Evolutionary conservation across 139 green algal genomes (phyloP).

Genomic region (Nannochloris sp.): DNA sequence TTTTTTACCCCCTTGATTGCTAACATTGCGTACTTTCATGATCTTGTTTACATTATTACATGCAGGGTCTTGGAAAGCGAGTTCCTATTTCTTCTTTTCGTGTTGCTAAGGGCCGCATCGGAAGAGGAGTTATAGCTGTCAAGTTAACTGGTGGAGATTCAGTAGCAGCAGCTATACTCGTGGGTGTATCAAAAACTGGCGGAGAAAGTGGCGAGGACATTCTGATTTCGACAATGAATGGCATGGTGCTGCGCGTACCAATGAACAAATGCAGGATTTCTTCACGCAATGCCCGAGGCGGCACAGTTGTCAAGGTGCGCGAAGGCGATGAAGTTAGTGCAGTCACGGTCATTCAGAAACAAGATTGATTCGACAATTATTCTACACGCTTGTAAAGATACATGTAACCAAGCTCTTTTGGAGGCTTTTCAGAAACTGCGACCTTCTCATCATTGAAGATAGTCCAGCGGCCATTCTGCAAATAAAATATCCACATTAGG

Average conservation of each 20-base stretch:
- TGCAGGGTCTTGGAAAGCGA: conserved; percentile 30
- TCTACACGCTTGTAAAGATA: conserved; percentile 75
- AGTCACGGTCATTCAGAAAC: conserved; percentile 15
- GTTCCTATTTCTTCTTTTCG: conserved; percentile 30
- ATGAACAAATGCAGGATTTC: conserved; percentile 7
- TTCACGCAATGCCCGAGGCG: conserved; percentile 19
- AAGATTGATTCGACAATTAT: background rate
- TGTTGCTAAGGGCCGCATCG: conserved; percentile 12
- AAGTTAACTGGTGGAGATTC: conserved; percentile 27
- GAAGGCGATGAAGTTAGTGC: conserved; percentile 34
- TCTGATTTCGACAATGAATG: conserved; percentile 41
- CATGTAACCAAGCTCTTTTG: conserved; percentile 86
- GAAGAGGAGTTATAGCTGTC: conserved; percentile 18
- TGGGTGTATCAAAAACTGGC: background rate
- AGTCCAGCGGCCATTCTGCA: conserved; percentile 63
- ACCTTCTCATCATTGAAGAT: conserved; percentile 99
- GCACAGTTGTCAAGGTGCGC: conserved; percentile 23
- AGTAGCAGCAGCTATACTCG: conserved; percentile 28
- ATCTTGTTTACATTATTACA: conserved; percentile 26
- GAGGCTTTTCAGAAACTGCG: conserved; percentile 67
- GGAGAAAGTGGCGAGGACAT: conserved; percentile 11
- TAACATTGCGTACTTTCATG: background rate
- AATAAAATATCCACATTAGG: background rate
- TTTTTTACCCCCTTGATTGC: background rate
- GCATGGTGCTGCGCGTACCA: conserved; percentile 33